These are phyloP conservation scores for Populus simonii DNA, from an alignment of 345 rosid species.

Conservation along the genomic window DNA sequence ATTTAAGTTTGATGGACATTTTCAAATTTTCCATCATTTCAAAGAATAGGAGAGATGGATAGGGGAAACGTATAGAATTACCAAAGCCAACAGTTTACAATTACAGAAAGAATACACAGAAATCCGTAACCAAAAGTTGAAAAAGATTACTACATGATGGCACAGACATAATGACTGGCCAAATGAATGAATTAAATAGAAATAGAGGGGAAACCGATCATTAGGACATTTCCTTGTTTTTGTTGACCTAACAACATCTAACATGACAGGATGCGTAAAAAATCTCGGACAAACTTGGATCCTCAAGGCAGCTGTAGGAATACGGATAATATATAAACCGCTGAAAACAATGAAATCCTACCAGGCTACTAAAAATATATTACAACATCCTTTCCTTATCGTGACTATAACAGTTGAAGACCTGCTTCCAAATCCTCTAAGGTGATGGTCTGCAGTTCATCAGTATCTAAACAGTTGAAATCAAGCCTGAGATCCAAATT, in stretches of 20 bases:
- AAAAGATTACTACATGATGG: background rate
- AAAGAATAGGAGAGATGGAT: background rate
- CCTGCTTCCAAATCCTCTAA: slow-evolving; percentile 76
- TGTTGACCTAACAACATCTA: background rate
- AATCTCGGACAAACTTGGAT: background rate
- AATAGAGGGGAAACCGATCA: background rate
- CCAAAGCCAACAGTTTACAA: background rate
- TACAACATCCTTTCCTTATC: background rate
- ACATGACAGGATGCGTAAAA: background rate
- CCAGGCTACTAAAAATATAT: background rate
- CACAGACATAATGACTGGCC: background rate
- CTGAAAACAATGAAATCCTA: background rate
- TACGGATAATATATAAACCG: background rate
- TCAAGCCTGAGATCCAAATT: slow-evolving; percentile 76
- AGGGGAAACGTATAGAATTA: background rate
- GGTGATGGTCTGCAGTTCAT: slow-evolving; percentile 64
- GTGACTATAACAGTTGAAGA: slow-evolving; percentile 38
- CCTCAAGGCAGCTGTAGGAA: background rate
- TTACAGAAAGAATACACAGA: background rate
- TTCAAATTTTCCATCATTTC: no score
- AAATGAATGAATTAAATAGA: background rate
- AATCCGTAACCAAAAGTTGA: background rate
- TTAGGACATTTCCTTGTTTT: background rate
- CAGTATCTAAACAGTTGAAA: slow-evolving; percentile 71
- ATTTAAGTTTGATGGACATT: no score